Percentiles rank a stretch among this genome's conserved stretches.
Evolutionary conservation across 176 grass and related monocot species (phyloP).

Genomic region (Echinochloa phyllopogon): DNA sequence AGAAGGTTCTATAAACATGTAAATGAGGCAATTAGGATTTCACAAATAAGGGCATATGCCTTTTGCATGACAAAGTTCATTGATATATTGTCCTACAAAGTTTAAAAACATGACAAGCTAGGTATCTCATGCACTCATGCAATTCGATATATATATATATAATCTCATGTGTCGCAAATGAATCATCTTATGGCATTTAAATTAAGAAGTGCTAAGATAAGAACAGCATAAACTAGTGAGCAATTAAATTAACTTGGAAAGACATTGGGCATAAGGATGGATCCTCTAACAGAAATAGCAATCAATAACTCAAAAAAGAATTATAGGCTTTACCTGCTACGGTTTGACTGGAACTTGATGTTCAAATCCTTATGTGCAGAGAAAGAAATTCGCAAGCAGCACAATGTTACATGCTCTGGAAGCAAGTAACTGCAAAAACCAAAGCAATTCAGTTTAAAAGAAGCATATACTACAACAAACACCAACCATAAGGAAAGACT

Average conservation of each 20-base stretch:
- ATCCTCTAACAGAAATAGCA: constrained; percentile 8
- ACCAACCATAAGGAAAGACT: constrained; percentile 17
- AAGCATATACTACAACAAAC: constrained; percentile 17
- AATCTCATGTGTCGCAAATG: neutral
- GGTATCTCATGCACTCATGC: neutral
- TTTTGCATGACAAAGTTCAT: neutral
- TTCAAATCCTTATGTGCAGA: constrained; percentile 96
- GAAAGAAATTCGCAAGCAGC: constrained; percentile 83
- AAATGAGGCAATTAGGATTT: neutral
- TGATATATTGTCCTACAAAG: constrained; percentile 3
- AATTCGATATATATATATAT: neutral
- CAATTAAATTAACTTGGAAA: constrained; percentile 11
- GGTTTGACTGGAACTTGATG: constrained; percentile 96
- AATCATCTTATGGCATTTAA: neutral
- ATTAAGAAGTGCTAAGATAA: neutral
- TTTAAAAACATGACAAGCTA: neutral
- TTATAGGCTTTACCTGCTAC: constrained; percentile 69
- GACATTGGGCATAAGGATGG: constrained; percentile 1
- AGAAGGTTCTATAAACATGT: neutral
- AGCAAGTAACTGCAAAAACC: constrained; percentile 75
- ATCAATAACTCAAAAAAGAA: constrained; percentile 21
- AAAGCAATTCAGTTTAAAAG: constrained; percentile 41
- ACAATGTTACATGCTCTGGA: constrained; percentile 80
- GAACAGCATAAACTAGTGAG: constrained; percentile 35
- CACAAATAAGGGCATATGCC: neutral